Percentiles rank a stretch among this genome's conserved stretches.
phyloP scores from a whole-genome alignment of 2,329 filamentous ascomycete genomes.

The Epichloe coenophiala region DNA sequence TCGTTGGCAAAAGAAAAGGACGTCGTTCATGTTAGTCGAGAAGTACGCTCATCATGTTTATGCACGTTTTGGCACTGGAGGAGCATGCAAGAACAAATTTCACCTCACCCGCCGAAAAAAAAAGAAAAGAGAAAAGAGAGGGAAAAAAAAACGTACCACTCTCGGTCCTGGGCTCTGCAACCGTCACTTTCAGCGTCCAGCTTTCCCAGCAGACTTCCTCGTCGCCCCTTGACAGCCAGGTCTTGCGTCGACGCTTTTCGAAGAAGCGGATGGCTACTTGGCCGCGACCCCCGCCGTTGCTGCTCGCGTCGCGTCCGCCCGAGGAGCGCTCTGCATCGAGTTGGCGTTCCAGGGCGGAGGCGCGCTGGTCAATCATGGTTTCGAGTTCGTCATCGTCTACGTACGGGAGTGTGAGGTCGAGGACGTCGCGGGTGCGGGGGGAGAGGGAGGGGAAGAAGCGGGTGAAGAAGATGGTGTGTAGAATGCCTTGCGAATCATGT shows the following conservation, averaged over 20 bases:
- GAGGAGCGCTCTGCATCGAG: constrained; percentile 46
- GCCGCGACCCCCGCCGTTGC: constrained; percentile 28
- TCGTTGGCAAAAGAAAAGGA: neutral
- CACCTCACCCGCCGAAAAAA: rapidly evolving
- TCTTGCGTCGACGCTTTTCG: constrained; percentile 76
- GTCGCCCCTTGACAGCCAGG: constrained; percentile 66
- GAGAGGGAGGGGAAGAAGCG: constrained; percentile 83
- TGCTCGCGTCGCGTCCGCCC: constrained; percentile 1
- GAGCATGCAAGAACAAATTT: too few relatives aligned
- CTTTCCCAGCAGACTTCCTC: constrained; percentile 96
- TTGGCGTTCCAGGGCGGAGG: constrained; percentile 65
- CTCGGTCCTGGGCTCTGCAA: constrained; percentile 79
- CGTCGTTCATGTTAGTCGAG: too few relatives aligned
- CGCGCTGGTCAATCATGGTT: constrained; percentile 82
- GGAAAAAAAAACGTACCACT: constrained; percentile 46
- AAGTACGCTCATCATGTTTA: too few relatives aligned
- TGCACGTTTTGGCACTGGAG: too few relatives aligned
- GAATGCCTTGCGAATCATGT: constrained; percentile 46
- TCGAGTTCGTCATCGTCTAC: constrained; percentile 85
- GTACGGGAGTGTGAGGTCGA: constrained; percentile 80
- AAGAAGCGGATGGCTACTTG: constrained; percentile 86
- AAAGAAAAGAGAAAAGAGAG: neutral
- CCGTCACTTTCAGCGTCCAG: constrained; percentile 89
- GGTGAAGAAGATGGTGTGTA: constrained; percentile 98
- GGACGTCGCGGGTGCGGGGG: constrained; percentile 73